Conservation (phyloP, 257 asterid genomes). For the Solanum clarkiae region DNA sequence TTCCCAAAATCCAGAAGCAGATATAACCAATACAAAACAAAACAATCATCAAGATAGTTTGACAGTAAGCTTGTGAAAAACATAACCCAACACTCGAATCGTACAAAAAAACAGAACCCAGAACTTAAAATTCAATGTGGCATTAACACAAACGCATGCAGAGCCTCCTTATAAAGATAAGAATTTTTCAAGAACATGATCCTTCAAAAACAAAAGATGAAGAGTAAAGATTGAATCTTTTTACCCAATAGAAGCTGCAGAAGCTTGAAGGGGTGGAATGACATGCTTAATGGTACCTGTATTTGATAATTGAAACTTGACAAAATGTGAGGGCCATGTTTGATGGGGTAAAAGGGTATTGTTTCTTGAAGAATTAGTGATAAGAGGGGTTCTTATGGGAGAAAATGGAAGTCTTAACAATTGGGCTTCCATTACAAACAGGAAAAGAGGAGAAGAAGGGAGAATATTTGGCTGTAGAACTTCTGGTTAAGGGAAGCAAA, state of each 20-base stretch:
- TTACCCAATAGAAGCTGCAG: conserved; percentile 38
- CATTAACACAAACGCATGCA: neutral
- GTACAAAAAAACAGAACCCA: neutral
- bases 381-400: conserved; percentile 3
- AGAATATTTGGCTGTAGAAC: neutral
- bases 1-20: neutral
- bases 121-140: neutral
- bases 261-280: conserved; percentile 33
- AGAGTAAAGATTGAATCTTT: neutral
- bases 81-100: neutral
- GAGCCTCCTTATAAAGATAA: neutral
- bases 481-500: neutral
- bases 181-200: neutral
- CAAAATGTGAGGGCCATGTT: conserved; percentile 6
- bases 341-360: neutral
- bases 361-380: conserved; percentile 12
- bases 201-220: neutral
- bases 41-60: neutral
- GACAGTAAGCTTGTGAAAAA: neutral
- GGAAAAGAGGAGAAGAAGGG: neutral
- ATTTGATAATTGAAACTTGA: conserved; percentile 8
- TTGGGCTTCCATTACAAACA: conserved; percentile 40
- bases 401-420: conserved; percentile 27
- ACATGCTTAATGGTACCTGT: conserved; percentile 7
- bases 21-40: neutral